Evolutionary conservation across 1,284 basidiomycete species (phyloP).

Genomic region (Trichosporon sp.): DNA sequence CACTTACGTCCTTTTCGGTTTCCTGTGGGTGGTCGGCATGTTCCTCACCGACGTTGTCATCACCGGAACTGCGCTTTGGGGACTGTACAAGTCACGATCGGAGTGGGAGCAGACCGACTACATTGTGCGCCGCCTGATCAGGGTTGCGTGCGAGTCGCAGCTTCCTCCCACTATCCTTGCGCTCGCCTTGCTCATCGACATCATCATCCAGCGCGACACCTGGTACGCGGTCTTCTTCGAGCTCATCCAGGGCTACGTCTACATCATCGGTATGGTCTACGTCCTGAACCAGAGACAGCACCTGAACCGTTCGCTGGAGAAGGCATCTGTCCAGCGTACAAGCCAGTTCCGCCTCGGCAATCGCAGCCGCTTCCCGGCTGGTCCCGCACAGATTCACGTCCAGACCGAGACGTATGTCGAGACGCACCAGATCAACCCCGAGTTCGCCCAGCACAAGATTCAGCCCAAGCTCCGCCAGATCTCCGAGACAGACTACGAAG

Average conservation of each 20-base stretch:
- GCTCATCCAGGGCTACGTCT: conserved; percentile 25
- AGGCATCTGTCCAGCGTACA: neutral
- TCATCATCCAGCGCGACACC: conserved; percentile 18
- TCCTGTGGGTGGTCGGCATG: conserved; percentile 2
- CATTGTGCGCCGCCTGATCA: conserved; percentile 19
- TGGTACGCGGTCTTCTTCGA: conserved; percentile 27
- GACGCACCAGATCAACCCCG: conserved; percentile 18
- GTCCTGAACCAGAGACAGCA: conserved; percentile 26
- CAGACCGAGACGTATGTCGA: conserved; percentile 32
- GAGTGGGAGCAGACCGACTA: conserved; percentile 29
- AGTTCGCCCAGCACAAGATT: conserved; percentile 13
- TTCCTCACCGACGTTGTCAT: conserved; percentile 8
- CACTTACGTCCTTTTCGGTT: neutral
- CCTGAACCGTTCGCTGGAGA: conserved; percentile 1
- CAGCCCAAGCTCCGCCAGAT: conserved; percentile 19
- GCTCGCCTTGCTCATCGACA: conserved; percentile 23
- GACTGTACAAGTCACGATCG: conserved; percentile 23
- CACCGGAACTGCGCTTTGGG: conserved; percentile 18
- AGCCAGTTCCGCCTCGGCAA: neutral
- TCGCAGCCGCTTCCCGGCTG: conserved; percentile 2
- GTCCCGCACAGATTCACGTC: conserved; percentile 25
- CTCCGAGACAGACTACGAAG: conserved; percentile 14
- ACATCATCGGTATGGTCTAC: conserved; percentile 25
- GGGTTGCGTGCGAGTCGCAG: conserved; percentile 28
- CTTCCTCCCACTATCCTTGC: conserved; percentile 23